Conservation (phyloP, 2,329 filamentous ascomycete species). For the Calonectria ilicicola region DNA sequence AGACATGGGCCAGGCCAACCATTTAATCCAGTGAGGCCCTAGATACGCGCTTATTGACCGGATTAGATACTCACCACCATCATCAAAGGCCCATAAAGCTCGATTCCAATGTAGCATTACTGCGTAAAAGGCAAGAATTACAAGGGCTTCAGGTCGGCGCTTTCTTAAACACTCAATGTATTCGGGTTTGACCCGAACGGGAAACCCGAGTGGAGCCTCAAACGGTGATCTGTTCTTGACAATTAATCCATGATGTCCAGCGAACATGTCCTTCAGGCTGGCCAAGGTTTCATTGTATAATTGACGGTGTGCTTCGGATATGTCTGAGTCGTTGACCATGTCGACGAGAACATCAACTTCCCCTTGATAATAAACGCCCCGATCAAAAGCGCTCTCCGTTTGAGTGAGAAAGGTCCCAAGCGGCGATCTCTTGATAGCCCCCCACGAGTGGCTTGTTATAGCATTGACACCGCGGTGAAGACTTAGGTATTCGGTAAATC, state of each 20-base stretch:
- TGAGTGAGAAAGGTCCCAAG: not conserved
- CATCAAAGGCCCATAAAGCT: not conserved
- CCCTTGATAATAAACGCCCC: not conserved
- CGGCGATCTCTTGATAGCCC: not conserved
- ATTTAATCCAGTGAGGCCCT: not conserved
- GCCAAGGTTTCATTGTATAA: too few species aligned
- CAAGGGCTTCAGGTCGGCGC: slow-evolving; percentile 22
- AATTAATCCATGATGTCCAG: not conserved
- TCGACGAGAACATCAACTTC: not conserved
- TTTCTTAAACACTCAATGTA: slow-evolving; percentile 18
- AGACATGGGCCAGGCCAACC: slow-evolving; percentile 7
- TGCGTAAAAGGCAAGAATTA: slow-evolving; percentile 19
- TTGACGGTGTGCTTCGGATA: too few species aligned
- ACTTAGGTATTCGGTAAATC: slow-evolving; percentile 16
- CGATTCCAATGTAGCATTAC: slow-evolving; percentile 7
- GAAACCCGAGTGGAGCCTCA: slow-evolving; percentile 5
- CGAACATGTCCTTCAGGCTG: not conserved
- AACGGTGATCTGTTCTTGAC: not conserved
- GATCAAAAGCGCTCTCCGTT: not conserved
- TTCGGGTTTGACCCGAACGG: not conserved
- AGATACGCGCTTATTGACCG: not conserved
- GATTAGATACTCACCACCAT: slow-evolving; percentile 7
- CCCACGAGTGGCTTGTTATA: not conserved
- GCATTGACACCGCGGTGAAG: slow-evolving; percentile 23
- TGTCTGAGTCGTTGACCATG: not conserved